Conservation (phyloP, 306 rosid genomes). For the Citrullus amarus region DNA sequence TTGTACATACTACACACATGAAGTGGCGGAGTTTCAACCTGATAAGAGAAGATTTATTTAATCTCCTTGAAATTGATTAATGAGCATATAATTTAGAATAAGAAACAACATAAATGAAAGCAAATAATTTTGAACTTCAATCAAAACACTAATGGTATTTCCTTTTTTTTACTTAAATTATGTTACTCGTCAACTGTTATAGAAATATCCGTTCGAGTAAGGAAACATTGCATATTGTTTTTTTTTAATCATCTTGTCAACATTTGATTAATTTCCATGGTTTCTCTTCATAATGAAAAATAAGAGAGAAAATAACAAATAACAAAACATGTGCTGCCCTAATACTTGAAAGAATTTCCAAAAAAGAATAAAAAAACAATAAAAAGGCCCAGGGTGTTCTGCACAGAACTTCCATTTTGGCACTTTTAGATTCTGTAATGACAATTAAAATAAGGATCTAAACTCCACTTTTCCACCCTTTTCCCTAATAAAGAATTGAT, state of each 20-base stretch:
- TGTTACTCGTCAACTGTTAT: neutral
- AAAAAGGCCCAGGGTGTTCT: neutral
- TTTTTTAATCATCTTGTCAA: neutral
- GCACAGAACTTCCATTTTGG: neutral
- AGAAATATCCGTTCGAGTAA: neutral
- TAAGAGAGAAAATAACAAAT: neutral
- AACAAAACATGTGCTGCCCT: neutral
- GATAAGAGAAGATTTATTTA: neutral
- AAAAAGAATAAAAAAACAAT: neutral
- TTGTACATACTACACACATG: neutral
- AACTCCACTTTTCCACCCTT: neutral
- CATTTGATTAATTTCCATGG: neutral
- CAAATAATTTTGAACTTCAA: neutral
- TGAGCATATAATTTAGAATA: neutral
- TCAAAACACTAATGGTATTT: neutral
- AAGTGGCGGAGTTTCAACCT: neutral
- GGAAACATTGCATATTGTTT: neutral
- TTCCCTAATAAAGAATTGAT: conserved; percentile 2
- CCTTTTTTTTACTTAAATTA: neutral
- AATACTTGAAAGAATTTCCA: neutral
- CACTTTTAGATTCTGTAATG: neutral
- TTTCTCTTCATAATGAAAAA: neutral
- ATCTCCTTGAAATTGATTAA: neutral
- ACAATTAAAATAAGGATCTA: neutral
- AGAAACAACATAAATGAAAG: neutral